A percentile compares a stretch with the other conserved stretches of the same genome.
These are phyloP conservation scores for Tetrastigma voinierianum DNA, from an alignment of 164 flowering plant species.

Conservation along the genomic window DNA sequence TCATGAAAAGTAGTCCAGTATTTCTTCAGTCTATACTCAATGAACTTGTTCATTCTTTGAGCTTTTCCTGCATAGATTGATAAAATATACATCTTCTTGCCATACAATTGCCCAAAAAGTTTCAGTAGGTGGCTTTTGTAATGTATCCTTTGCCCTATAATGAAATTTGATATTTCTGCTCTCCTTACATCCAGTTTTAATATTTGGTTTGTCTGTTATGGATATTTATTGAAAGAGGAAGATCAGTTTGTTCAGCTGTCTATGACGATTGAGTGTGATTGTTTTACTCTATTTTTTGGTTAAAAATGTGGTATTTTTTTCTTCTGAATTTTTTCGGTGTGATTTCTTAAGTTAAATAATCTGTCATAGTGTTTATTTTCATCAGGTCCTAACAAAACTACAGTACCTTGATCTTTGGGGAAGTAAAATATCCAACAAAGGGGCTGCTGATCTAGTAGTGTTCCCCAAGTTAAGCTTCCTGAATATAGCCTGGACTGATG, in stretches of 20 bases:
- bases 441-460: constrained; percentile 41
- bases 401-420: constrained; percentile 91
- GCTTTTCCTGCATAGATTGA: background rate
- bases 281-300: background rate
- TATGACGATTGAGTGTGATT: background rate
- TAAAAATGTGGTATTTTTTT: background rate
- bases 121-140: background rate
- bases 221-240: background rate
- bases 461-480: constrained; percentile 67
- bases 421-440: constrained; percentile 65
- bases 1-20: too few species aligned
- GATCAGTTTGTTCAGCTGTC: background rate
- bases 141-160: background rate
- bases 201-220: background rate
- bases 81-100: background rate
- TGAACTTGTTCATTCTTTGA: too few species aligned
- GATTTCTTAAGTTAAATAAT: constrained; percentile 2
- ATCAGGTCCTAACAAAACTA: constrained; percentile 63
- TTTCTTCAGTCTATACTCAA: too few species aligned
- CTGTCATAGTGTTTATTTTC: constrained; percentile 7
- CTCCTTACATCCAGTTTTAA: background rate
- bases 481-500: constrained; percentile 87
- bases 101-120: background rate
- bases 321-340: background rate
- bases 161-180: background rate